These are phyloP conservation scores for Jamesozyma piceae DNA, from an alignment of 805 yeast species.

Conservation along the genomic window DNA sequence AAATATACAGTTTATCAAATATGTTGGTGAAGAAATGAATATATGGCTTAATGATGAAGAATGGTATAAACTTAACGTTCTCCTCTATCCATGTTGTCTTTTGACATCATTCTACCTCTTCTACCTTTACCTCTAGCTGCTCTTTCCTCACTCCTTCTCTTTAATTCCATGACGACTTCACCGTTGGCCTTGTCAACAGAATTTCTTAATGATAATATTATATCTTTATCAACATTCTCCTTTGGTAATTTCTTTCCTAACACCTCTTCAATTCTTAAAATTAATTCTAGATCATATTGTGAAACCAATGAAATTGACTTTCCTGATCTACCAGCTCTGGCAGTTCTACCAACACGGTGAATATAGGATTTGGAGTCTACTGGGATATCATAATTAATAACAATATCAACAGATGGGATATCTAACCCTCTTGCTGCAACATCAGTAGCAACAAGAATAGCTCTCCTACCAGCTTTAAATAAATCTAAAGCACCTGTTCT, in stretches of 20 bases:
- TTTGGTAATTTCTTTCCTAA: conserved; percentile 76
- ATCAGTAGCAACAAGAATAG: conserved; percentile 71
- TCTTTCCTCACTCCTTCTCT: conserved; percentile 58
- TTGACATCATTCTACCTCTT: conserved; percentile 31
- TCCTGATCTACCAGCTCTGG: conserved; percentile 87
- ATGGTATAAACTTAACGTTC: no score
- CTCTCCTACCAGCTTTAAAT: conserved; percentile 62
- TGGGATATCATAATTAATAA: conserved; percentile 70
- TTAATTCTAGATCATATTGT: conserved; percentile 87
- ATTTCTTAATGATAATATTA: conserved; percentile 66
- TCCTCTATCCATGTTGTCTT: conserved; percentile 40
- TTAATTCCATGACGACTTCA: conserved; percentile 67
- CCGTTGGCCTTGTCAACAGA: conserved; percentile 88
- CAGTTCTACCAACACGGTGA: conserved; percentile 91
- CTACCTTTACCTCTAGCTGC: conserved; percentile 34
- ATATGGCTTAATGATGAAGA: no score
- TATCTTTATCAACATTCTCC: conserved; percentile 68
- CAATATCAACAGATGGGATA: conserved; percentile 72
- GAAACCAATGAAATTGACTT: conserved; percentile 82
- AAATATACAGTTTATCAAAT: no score
- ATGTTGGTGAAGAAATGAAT: no score
- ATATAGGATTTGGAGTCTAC: conserved; percentile 77
- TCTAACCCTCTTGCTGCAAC: conserved; percentile 87
- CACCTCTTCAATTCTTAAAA: conserved; percentile 80
- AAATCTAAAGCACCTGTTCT: conserved; percentile 74